These are phyloP conservation scores for Vaccinium myrtillus DNA, from an alignment of 148 eudicot genomes.

Conservation along the genomic window DNA sequence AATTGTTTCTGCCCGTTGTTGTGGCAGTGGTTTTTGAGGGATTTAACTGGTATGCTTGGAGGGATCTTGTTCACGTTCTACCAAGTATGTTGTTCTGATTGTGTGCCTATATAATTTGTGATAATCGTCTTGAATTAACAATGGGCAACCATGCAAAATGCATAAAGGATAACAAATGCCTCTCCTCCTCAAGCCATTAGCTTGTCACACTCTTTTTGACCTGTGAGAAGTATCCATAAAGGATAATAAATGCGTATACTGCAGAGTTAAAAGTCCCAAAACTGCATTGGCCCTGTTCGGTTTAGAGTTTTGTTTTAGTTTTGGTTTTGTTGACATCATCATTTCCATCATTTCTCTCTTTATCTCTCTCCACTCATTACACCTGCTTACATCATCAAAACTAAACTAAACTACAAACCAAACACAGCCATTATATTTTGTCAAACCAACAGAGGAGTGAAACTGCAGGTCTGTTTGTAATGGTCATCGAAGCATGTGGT, in stretches of 20 bases:
- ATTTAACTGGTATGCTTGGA: constrained; percentile 98
- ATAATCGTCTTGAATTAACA: neutral
- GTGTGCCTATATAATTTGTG: neutral
- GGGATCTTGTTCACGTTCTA: constrained; percentile 94
- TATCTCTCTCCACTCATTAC: no score
- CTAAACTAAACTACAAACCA: no score
- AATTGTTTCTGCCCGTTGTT: constrained; percentile 12
- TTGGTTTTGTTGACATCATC: no score
- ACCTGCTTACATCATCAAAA: no score
- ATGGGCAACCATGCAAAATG: neutral
- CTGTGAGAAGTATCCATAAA: neutral
- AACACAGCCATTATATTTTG: neutral
- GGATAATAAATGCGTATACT: neutral
- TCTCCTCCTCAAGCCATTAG: neutral
- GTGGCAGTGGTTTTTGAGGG: constrained; percentile 95
- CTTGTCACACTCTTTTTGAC: neutral
- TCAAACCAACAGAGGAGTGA: neutral
- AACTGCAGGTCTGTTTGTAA: neutral
- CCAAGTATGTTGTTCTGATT: constrained; percentile 46
- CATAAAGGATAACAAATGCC: neutral
- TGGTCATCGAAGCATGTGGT: neutral
- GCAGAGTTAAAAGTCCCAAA: neutral
- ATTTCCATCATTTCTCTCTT: no score
- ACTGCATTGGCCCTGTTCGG: no score
- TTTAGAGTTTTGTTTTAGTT: no score